Evolutionary conservation across 2,329 filamentous ascomycete species (phyloP), one percentile per base, ranked within the genome.

Genomic region (Penicillium fuscoglaucum): DNA sequence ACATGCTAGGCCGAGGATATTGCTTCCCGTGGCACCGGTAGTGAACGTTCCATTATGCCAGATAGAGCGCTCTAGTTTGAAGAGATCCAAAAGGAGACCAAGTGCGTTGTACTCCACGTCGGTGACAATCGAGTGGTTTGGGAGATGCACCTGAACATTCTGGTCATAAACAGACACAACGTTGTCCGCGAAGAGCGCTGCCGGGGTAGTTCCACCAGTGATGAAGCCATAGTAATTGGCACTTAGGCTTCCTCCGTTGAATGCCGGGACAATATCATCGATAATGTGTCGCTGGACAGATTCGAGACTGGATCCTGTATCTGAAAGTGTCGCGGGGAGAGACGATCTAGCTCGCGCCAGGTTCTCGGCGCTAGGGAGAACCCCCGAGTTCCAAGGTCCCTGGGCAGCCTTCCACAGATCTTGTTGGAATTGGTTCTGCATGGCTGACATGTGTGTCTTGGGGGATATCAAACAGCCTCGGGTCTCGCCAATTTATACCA

Each of bases 191-290:
- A 90, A 84, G 65, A 89, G 83, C 33, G 92, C 92, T 26, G 91
- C 86, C 6, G 91, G 90, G 0, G 93, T 90, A 8, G 83, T 81
- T 15, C 91, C 90, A 45, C 93, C 93, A 0, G 88, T 96, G 6
- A 97, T 89, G 72, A 97, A 96, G 59, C 91, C 93, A 73, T 91
- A 96, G 80, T 96, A 96, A 55, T 86, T 85, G 12, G 85, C 75
- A 44, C 83, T 86, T 43, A 83, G 81, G 64, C 85, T 87, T 68
- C 86, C 84, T 17, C 81, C 83, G 66, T 88, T 91, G 59, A 95
- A 82, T 1, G 83, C 89, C 0, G 79, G 78, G 6, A 77, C 71
- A 45, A 81, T 72, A 39, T 78, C 72, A 21, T 74, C 58, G 4
- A 76, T 26, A n/a, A 81, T 67, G 58, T 80, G 78, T 17, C 64